A percentile compares a stretch with the other conserved stretches of the same genome.
phyloP scores from a whole-genome alignment of 129 eudicot genomes.

The Escallonia rubra region DNA sequence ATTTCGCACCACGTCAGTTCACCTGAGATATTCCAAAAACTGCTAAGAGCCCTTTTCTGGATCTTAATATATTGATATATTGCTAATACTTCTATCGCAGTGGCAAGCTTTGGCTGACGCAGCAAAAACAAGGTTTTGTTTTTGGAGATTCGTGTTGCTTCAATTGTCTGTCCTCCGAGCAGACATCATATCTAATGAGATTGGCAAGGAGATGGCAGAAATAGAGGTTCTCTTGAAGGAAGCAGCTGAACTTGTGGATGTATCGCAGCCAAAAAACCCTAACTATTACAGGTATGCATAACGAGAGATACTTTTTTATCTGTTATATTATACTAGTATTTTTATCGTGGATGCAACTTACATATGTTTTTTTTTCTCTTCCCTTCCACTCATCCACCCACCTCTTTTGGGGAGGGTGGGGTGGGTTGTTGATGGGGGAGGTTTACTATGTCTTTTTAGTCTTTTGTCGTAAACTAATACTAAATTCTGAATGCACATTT shows the following conservation, averaged over 20 bases:
- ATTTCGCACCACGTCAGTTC: too few species aligned
- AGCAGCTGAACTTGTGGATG: constrained; percentile 96
- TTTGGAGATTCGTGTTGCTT: constrained; percentile 91
- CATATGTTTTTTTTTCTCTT: too few species aligned
- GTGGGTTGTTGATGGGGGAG: too few species aligned
- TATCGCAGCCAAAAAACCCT: constrained; percentile 68
- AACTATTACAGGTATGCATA: constrained; percentile 74
- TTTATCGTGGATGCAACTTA: too few species aligned
- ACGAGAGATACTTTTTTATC: background rate
- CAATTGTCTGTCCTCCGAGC: constrained; percentile 67
- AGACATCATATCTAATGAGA: constrained; percentile 51
- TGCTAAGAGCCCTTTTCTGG: background rate
- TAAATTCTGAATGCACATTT: too few species aligned
- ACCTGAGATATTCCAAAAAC: too few species aligned
- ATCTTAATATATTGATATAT: background rate
- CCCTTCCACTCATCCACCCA: too few species aligned
- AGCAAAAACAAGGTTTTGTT: constrained; percentile 73
- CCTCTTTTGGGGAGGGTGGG: too few species aligned
- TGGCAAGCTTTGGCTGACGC: constrained; percentile 84
- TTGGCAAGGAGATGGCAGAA: constrained; percentile 81
- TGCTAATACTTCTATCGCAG: constrained; percentile 26
- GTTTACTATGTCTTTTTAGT: too few species aligned
- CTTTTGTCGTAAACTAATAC: background rate
- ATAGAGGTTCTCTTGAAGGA: constrained; percentile 88
- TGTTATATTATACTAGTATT: too few species aligned